These are phyloP conservation scores for Rubia yunnanensis DNA, from an alignment of 257 asterid genomes.

Conservation along the genomic window DNA sequence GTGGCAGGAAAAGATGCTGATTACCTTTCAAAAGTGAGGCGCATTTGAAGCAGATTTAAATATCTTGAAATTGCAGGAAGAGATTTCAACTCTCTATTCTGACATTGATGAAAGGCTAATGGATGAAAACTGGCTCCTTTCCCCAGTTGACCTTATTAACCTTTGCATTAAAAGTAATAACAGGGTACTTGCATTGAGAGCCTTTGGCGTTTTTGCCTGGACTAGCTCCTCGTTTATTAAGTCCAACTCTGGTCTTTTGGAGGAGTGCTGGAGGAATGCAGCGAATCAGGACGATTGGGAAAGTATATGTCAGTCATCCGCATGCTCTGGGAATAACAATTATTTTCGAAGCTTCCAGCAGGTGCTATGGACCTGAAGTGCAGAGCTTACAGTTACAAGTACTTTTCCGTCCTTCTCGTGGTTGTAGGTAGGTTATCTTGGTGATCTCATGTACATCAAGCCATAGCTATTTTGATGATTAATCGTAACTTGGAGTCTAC, in stretches of 20 bases:
- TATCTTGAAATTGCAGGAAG: conserved; percentile 81
- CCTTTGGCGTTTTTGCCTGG: conserved; percentile 79
- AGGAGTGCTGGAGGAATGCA: conserved; percentile 96
- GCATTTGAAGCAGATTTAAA: conserved; percentile 85
- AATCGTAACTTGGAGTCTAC: neutral
- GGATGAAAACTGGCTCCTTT: conserved; percentile 43
- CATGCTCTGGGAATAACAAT: conserved; percentile 46
- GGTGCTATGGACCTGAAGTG: conserved; percentile 59
- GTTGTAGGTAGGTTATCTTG: neutral
- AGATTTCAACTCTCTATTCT: conserved; percentile 39
- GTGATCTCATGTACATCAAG: neutral
- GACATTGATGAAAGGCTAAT: conserved; percentile 49
- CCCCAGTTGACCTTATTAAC: conserved; percentile 74
- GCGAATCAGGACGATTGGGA: conserved; percentile 87
- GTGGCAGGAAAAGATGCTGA: conserved; percentile 62
- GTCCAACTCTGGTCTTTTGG: conserved; percentile 59
- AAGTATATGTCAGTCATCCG: conserved; percentile 42
- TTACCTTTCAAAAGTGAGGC: conserved; percentile 53
- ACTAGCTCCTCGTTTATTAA: conserved; percentile 70
- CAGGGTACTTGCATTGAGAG: conserved; percentile 53
- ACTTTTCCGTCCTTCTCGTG: neutral
- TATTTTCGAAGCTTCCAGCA: conserved; percentile 66
- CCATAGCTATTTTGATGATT: neutral
- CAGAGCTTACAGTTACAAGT: neutral
- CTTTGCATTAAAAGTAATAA: conserved; percentile 55